A percentile compares a stretch with the other conserved stretches of the same genome.
Evolutionary conservation across 768 basidiomycete species (phyloP).

Genomic region (Lyophyllum semitale): DNA sequence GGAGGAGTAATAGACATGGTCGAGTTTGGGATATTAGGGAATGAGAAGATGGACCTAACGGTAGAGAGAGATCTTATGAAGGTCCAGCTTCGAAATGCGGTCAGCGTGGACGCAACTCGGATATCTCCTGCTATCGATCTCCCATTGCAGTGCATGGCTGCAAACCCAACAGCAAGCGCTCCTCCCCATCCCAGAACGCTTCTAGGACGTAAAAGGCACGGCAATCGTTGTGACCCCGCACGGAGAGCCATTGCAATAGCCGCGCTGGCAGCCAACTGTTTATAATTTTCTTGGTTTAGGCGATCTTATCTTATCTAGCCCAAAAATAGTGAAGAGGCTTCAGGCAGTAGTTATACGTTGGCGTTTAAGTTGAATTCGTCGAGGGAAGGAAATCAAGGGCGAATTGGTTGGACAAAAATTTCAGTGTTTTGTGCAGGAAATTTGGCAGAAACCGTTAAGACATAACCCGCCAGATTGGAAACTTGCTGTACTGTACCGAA

Average conservation of each 20-base stretch:
- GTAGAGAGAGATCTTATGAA: constrained; percentile 29
- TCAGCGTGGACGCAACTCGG: constrained; percentile 32
- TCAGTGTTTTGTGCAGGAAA: no score
- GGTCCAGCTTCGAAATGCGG: constrained; percentile 18
- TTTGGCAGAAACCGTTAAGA: no score
- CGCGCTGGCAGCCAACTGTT: constrained; percentile 11
- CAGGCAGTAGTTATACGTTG: no score
- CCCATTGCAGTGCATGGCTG: constrained; percentile 36
- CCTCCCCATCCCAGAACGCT: constrained; percentile 37
- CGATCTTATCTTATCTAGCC: constrained; percentile 33
- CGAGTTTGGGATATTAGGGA: constrained; percentile 25
- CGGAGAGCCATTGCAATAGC: constrained; percentile 29
- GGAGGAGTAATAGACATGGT: constrained; percentile 58
- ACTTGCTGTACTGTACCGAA: no score
- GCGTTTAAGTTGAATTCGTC: no score
- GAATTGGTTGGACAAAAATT: no score
- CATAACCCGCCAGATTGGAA: no score
- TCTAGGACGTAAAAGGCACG: constrained; percentile 23
- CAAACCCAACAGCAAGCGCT: constrained; percentile 40
- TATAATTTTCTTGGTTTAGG: not conserved
- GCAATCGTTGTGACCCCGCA: constrained; percentile 25
- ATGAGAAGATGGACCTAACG: constrained; percentile 27
- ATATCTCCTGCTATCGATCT: constrained; percentile 44
- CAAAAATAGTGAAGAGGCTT: no score
- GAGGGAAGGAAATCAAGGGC: no score